Evolutionary conservation across 306 rosid species (phyloP), one percentile per base, ranked within the genome.

Genomic region (Macrotyloma uniflorum): DNA sequence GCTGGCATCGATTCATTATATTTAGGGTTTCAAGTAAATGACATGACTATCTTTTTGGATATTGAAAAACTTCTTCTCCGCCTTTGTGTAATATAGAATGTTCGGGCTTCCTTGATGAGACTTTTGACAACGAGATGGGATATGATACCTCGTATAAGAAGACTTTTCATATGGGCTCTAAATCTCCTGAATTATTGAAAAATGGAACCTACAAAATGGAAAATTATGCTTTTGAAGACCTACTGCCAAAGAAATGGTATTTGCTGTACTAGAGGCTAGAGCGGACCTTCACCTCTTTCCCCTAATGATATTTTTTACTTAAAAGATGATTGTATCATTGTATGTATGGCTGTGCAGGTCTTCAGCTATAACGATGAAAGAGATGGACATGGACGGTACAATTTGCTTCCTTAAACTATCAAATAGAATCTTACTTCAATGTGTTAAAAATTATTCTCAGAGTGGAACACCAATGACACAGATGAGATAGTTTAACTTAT

Each of bases 331-430:
- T 72, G 53, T 82, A 75, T 66, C 33, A 19, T 81, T 72, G 53
- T 82, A 47, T 78, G 62, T 82, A 58, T 76, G 58, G 74, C 54
- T 75, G 66, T 76, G 76, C 83, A 94, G 98, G 89, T 74, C 78
- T 83, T 82, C 88, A 46, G 59, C 85, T 40, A 73, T 76, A 65
- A 77, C 70, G 75, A 78, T 51, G 87, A 79, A 89, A 81, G 84
- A 78, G 85, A 83, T 86, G 73, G 83, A 89, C 83, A 51, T 72
- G 76, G 46, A 50, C 54, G 97, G 97, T 92, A 78, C 83, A 83
- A 32, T 75, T 51, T 68, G 59, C 80, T 80, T 65, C 49, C 63
- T 55, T 59, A 33, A 51, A 62, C 72, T 53, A 45, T 77, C 85
- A 53, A 47, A 38, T 73, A 42, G 23, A 67, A 36, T 61, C 23